These are phyloP conservation scores for Catunica adiposa DNA, from an alignment of 2,329 filamentous ascomycete genomes.

Conservation along the genomic window DNA sequence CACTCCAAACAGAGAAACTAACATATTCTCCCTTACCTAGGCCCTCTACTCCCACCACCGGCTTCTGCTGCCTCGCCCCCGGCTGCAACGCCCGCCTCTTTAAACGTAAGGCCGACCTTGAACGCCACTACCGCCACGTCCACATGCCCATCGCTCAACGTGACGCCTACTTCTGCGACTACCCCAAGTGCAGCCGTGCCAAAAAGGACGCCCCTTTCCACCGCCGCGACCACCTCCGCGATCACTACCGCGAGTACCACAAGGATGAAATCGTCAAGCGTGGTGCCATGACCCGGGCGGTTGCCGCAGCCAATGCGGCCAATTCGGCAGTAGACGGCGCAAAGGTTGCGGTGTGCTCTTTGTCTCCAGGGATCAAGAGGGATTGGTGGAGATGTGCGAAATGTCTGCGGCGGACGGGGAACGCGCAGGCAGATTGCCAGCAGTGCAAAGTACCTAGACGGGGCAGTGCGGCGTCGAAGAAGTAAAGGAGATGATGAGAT, in stretches of 20 bases:
- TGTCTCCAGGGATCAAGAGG: constrained; percentile 23
- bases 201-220: constrained; percentile 28
- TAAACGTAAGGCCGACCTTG: constrained; percentile 36
- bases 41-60: not conserved
- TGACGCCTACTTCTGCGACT: constrained; percentile 34
- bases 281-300: constrained; percentile 18
- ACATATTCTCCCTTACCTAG: not conserved
- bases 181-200: constrained; percentile 29
- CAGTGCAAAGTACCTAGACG: constrained; percentile 36
- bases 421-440: constrained; percentile 29
- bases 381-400: constrained; percentile 39
- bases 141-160: constrained; percentile 29
- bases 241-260: constrained; percentile 40
- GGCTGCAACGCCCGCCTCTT: constrained; percentile 31
- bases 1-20: not conserved
- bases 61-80: constrained; percentile 22
- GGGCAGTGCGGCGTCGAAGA: constrained; percentile 21
- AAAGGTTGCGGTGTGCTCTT: constrained; percentile 19
- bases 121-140: constrained; percentile 34
- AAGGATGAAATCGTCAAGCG: constrained; percentile 37
- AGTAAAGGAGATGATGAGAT: not conserved
- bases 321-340: too few species aligned
- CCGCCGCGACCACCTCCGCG: constrained; percentile 39
- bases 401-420: constrained; percentile 31
- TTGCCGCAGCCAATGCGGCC: constrained; percentile 13